phyloP scores from a whole-genome alignment of 2,329 filamentous ascomycete species.

The Emergomyces orientalis region DNA sequence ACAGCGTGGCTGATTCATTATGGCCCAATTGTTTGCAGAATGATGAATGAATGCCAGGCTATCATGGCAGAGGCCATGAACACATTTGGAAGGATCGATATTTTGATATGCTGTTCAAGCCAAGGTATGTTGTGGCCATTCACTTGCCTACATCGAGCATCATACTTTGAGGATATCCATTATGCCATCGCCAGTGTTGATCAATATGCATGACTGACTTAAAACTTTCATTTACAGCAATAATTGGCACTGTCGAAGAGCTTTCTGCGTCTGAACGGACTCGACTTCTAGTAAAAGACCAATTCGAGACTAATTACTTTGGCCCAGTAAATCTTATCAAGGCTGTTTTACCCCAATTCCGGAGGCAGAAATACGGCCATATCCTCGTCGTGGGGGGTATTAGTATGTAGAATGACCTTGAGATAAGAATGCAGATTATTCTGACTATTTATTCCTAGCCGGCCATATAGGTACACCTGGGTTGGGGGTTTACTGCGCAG shows the following conservation, averaged over 20 bases:
- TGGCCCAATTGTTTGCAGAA: slow-evolving; percentile 27
- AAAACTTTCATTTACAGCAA: slow-evolving; percentile 43
- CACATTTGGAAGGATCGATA: slow-evolving; percentile 78
- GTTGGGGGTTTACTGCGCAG: slow-evolving; percentile 81
- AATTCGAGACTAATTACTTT: slow-evolving; percentile 93
- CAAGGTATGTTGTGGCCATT: slow-evolving; percentile 50
- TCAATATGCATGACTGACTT: background rate
- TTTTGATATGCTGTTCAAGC: slow-evolving; percentile 79
- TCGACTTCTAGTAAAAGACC: slow-evolving; percentile 71
- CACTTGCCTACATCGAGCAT: background rate
- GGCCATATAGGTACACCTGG: slow-evolving; percentile 90
- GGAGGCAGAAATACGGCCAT: slow-evolving; percentile 73
- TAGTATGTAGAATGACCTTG: slow-evolving; percentile 35
- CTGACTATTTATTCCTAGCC: slow-evolving; percentile 32
- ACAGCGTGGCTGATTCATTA: background rate
- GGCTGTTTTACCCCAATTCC: slow-evolving; percentile 68
- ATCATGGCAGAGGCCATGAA: slow-evolving; percentile 79
- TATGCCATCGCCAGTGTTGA: background rate
- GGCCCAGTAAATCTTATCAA: slow-evolving; percentile 95
- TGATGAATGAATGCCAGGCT: slow-evolving; percentile 65
- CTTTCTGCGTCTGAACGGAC: slow-evolving; percentile 63
- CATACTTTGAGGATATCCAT: background rate
- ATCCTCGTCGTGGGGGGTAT: slow-evolving; percentile 84
- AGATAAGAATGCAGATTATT: background rate
- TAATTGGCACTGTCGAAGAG: slow-evolving; percentile 88